Evolutionary conservation across 352 stramenopile species (phyloP).

Genomic region (Phytophthora capsici): DNA sequence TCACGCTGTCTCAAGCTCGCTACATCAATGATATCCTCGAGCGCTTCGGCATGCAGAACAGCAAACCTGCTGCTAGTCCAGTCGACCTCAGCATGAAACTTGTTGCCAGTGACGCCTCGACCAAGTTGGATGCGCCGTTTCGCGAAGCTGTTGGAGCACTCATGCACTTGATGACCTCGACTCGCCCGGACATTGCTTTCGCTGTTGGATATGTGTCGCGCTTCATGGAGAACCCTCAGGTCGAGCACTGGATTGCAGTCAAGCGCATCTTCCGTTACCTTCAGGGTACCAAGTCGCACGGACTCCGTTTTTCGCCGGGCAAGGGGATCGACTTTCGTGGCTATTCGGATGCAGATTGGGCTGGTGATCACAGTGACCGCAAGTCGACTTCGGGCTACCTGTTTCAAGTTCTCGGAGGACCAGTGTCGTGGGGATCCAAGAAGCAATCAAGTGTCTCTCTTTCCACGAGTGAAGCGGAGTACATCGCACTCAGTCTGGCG

Average conservation of each 20-base stretch:
- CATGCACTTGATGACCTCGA: constrained; percentile 29
- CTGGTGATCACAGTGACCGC: too few relatives aligned
- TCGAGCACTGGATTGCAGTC: constrained; percentile 20
- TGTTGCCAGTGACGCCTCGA: neutral
- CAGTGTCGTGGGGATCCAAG: too few relatives aligned
- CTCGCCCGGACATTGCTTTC: constrained; percentile 22
- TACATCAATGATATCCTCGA: constrained; percentile 12
- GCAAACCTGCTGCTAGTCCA: constrained; percentile 5
- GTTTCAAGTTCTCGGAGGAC: too few relatives aligned
- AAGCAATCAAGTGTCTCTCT: too few relatives aligned
- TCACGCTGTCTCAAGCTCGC: neutral
- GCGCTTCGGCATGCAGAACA: constrained; percentile 11
- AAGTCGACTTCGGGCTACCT: too few relatives aligned
- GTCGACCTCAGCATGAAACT: constrained; percentile 3
- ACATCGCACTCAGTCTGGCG: too few relatives aligned
- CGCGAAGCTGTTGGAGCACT: constrained; percentile 16
- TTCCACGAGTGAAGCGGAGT: too few relatives aligned
- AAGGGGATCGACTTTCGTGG: too few relatives aligned
- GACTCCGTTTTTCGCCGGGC: neutral
- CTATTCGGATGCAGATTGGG: too few relatives aligned
- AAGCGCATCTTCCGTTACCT: constrained; percentile 22
- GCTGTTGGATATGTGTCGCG: constrained; percentile 22
- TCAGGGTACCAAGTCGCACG: constrained; percentile 21
- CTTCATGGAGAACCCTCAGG: constrained; percentile 31
- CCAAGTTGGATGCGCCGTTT: constrained; percentile 5